Conservation (phyloP, 2,329 filamentous ascomycete species). For the Fusarium siculi region DNA sequence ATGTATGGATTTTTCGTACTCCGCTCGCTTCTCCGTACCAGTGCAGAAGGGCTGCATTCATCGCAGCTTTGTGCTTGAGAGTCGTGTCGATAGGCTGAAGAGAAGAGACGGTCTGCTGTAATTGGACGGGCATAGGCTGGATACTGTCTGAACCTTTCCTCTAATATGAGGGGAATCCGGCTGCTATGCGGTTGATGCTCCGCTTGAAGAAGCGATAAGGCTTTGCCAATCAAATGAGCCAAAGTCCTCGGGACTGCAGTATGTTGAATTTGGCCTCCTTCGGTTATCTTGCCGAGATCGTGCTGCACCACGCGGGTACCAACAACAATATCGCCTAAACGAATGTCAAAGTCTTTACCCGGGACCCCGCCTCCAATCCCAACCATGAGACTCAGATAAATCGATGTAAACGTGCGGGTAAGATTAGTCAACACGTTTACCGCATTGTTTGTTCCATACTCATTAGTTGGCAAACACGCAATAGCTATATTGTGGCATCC, state of each 20-base stretch:
- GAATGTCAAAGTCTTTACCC: accelerated
- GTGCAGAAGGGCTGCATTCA: background rate
- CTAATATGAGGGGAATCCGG: accelerated
- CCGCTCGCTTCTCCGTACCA: accelerated
- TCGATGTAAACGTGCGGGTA: background rate
- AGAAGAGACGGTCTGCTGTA: background rate
- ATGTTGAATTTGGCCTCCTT: background rate
- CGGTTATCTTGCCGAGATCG: background rate
- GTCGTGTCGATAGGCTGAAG: accelerated
- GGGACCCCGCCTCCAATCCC: background rate
- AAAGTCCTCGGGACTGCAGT: background rate
- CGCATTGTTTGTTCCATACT: background rate
- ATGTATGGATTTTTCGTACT: background rate
- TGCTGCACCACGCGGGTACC: background rate
- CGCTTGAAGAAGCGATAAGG: accelerated
- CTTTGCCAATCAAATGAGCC: accelerated
- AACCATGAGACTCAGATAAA: background rate
- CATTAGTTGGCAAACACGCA: background rate
- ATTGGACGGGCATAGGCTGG: background rate
- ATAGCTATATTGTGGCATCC: background rate
- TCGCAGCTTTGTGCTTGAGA: background rate
- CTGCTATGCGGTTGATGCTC: background rate
- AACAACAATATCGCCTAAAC: background rate
- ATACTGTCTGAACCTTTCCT: accelerated
- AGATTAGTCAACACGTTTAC: background rate